Conservation (phyloP, 2,329 filamentous ascomycete species). For the Aspergillus novoparasiticus region DNA sequence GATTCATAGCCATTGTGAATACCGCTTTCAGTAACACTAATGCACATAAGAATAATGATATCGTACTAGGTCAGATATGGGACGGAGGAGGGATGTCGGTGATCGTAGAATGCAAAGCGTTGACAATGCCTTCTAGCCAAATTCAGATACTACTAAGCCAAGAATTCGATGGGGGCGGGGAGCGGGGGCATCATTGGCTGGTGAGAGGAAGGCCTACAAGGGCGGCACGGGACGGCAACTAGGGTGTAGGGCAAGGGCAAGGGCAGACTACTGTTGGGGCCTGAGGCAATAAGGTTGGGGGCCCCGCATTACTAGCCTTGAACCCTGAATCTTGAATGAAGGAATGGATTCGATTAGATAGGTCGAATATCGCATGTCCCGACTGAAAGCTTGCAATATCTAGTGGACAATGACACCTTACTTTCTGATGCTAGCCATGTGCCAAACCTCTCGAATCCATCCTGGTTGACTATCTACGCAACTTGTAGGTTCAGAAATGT, state of each 20-base stretch:
- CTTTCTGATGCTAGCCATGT: no score
- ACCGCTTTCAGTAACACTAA: neutral
- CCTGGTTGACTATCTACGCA: neutral
- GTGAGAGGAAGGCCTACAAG: neutral
- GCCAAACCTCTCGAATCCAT: neutral
- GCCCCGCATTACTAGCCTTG: slow-evolving; percentile 10
- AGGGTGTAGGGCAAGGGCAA: slow-evolving; percentile 26
- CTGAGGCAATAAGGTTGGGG: slow-evolving; percentile 12
- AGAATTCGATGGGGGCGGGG: neutral
- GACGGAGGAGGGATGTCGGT: neutral
- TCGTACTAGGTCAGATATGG: neutral
- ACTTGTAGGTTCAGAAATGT: neutral
- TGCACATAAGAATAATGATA: neutral
- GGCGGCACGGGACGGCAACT: neutral
- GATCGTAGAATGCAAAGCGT: neutral
- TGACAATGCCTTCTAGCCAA: neutral
- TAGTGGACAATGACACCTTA: no score
- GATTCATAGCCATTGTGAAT: slow-evolving; percentile 55
- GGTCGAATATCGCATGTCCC: neutral
- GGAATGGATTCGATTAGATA: neutral
- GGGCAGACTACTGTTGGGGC: slow-evolving; percentile 5
- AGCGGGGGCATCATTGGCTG: slow-evolving; percentile 6
- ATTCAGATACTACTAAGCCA: slow-evolving; percentile 1
- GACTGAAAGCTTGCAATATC: neutral
- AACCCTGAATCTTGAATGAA: neutral